Percentiles rank a stretch among this genome's conserved stretches.
Conservation (phyloP, 2,329 filamentous ascomycete species). For the Hypoxylon sp. region DNA sequence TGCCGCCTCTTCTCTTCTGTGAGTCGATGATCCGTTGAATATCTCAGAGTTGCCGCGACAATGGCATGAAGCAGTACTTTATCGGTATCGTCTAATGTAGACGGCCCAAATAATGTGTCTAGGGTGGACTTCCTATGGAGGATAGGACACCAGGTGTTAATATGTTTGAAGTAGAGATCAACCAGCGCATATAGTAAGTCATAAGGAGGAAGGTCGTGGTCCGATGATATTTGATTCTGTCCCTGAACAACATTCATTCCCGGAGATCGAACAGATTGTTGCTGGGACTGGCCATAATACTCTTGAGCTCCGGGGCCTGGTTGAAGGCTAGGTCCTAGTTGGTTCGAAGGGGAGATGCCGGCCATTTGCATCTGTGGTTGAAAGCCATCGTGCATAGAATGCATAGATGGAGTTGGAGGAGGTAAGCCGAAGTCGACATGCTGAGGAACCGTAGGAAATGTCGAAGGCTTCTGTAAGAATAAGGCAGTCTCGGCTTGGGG, state of each 20-base stretch:
- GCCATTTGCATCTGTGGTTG: conserved; percentile 61
- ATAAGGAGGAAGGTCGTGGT: conserved; percentile 80
- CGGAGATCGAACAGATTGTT: conserved; percentile 70
- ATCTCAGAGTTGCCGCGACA: conserved; percentile 88
- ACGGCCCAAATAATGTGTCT: conserved; percentile 84
- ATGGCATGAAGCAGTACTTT: conserved; percentile 88
- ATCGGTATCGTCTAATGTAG: conserved; percentile 83
- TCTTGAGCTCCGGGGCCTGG: conserved; percentile 63
- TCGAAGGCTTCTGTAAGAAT: conserved; percentile 73
- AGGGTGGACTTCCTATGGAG: conserved; percentile 87
- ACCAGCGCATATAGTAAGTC: conserved; percentile 80
- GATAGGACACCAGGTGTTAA: conserved; percentile 90
- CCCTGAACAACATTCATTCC: conserved; percentile 67
- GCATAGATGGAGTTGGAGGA: conserved; percentile 60
- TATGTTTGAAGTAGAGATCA: conserved; percentile 83
- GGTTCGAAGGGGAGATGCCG: conserved; percentile 59
- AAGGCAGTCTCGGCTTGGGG: conserved; percentile 71
- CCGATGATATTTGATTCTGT: conserved; percentile 64
- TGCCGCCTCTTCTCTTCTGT: conserved; percentile 79
- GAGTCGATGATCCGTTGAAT: conserved; percentile 82
- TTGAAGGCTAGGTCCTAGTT: conserved; percentile 54
- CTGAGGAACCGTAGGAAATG: conserved; percentile 63
- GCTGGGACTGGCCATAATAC: conserved; percentile 62
- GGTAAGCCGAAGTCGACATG: conserved; percentile 66
- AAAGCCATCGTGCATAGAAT: conserved; percentile 64